phyloP scores from a whole-genome alignment of 2,329 filamentous ascomycete genomes.

The Tolypocladium endophyticum region DNA sequence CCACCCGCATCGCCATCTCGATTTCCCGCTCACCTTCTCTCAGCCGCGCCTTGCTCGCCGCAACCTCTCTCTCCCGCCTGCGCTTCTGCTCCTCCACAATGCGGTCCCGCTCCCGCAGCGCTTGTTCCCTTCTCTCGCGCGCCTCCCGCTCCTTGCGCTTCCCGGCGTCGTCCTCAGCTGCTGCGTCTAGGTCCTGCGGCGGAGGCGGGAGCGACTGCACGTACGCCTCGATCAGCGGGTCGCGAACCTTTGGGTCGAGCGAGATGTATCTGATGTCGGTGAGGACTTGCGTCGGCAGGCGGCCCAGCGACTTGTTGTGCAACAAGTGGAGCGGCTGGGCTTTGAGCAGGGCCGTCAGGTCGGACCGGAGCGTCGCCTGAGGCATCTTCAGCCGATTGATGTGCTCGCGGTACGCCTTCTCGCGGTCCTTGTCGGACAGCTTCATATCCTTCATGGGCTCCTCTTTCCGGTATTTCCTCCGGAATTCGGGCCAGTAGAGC shows the following conservation, averaged over 20 bases:
- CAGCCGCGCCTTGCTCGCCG: constrained; percentile 48
- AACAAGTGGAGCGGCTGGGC: constrained; percentile 46
- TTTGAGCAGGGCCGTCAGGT: constrained; percentile 56
- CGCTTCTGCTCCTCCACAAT: constrained; percentile 53
- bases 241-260: constrained; percentile 48
- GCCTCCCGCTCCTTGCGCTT: constrained; percentile 38
- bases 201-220: constrained; percentile 53
- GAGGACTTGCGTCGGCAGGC: constrained; percentile 52
- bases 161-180: constrained; percentile 39
- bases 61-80: constrained; percentile 46
- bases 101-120: constrained; percentile 53
- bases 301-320: constrained; percentile 47
- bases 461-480: constrained; percentile 79
- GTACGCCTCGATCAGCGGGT: constrained; percentile 55
- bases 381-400: constrained; percentile 57
- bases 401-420: constrained; percentile 71
- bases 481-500: constrained; percentile 96
- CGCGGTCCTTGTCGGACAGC: constrained; percentile 64
- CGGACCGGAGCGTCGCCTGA: constrained; percentile 54
- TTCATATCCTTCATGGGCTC: constrained; percentile 65
- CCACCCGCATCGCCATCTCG: constrained; percentile 57
- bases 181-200: constrained; percentile 31
- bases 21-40: constrained; percentile 59
- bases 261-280: constrained; percentile 61
- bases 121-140: constrained; percentile 50